Percentiles rank a stretch among this genome's conserved stretches.
Conservation (phyloP, 2,329 filamentous ascomycete species). For the Talaromyces funiculosus region DNA sequence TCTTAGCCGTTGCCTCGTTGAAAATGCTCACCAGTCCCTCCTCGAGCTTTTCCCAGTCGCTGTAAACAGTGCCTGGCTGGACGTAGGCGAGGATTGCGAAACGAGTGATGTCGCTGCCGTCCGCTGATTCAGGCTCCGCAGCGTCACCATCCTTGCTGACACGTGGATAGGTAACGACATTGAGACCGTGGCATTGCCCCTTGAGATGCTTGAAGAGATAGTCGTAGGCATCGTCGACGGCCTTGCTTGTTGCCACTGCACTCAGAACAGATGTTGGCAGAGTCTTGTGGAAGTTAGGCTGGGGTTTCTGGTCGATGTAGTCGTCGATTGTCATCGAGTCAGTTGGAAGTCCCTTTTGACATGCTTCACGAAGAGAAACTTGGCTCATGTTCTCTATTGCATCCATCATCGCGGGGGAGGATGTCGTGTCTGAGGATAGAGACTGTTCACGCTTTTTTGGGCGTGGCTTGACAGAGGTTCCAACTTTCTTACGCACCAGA, state of each 20-base stretch:
- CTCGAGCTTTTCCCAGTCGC: not conserved
- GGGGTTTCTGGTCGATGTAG: not conserved
- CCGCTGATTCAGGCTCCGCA: not conserved
- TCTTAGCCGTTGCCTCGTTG: not conserved
- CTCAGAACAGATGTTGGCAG: not conserved
- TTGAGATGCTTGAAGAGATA: not conserved
- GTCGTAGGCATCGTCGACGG: not conserved
- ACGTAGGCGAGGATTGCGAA: not conserved
- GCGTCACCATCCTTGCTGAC: not conserved
- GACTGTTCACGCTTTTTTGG: not conserved
- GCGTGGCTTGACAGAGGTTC: not conserved
- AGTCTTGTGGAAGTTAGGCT: not conserved
- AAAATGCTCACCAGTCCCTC: not conserved
- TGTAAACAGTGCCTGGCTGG: not conserved
- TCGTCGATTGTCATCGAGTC: not conserved
- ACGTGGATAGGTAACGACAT: not conserved
- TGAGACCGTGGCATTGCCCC: not conserved
- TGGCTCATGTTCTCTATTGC: not conserved
- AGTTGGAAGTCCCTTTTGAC: not conserved
- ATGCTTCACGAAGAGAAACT: not conserved
- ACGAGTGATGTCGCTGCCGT: not conserved
- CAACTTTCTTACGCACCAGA: not conserved
- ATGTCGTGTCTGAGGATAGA: not conserved
- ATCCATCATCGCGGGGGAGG: not conserved
- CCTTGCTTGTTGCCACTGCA: not conserved